Percentiles rank a stretch among this genome's conserved stretches.
These are phyloP conservation scores for Pseudogymnoascus verrucosus DNA, from an alignment of 2,329 filamentous ascomycete genomes.

Conservation along the genomic window DNA sequence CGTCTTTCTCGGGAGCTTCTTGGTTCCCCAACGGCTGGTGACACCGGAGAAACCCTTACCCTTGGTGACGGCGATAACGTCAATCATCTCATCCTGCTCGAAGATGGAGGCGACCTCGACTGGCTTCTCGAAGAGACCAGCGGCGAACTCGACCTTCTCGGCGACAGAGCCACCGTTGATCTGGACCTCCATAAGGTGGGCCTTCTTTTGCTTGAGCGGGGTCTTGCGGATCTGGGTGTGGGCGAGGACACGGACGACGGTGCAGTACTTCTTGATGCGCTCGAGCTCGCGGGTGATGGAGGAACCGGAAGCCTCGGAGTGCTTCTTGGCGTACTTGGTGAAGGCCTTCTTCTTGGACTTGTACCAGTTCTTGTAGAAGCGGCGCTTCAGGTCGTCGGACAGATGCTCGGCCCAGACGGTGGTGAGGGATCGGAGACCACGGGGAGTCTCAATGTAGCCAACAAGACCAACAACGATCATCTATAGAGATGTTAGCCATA, in stretches of 20 bases:
- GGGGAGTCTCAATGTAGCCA: conserved; percentile 99
- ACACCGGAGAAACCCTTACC: conserved; percentile 98
- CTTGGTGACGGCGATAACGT: conserved; percentile 99
- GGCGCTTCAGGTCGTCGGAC: conserved; percentile 96
- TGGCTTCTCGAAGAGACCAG: conserved; percentile 98
- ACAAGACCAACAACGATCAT: conserved; percentile 99
- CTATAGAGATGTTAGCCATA: conserved; percentile 67
- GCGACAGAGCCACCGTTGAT: conserved; percentile 93
- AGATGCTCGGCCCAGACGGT: conserved; percentile 99
- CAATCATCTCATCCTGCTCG: conserved; percentile 99
- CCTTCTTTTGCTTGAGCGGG: conserved; percentile 99
- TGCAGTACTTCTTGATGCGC: conserved; percentile 99
- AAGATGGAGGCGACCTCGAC: conserved; percentile 90
- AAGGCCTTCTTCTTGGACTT: conserved; percentile 99
- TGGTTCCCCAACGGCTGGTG: conserved; percentile 97
- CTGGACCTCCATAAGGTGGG: conserved; percentile 99
- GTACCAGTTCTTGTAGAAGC: conserved; percentile 99
- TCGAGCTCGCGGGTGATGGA: conserved; percentile 95
- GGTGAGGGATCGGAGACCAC: conserved; percentile 97
- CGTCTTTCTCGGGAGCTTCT: conserved; percentile 99
- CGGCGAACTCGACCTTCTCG: conserved; percentile 95
- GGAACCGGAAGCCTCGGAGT: conserved; percentile 85
- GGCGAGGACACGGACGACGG: conserved; percentile 95
- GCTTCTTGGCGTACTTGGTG: conserved; percentile 99
- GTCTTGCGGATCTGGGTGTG: conserved; percentile 99